Evolutionary conservation across 75 land plant species (phyloP).

Genomic region (Picea glauca): DNA sequence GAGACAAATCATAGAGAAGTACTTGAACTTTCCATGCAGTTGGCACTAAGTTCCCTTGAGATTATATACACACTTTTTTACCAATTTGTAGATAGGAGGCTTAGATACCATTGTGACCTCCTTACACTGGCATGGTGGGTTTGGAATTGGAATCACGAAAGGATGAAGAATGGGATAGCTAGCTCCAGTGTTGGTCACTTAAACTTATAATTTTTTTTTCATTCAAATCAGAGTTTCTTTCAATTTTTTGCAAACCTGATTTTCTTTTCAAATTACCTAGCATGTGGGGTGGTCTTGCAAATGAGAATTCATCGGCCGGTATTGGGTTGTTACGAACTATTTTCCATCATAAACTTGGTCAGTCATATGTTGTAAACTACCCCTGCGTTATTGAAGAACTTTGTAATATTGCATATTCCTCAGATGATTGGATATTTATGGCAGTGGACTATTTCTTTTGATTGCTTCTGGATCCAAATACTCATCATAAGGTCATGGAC

Average conservation of each 20-base stretch:
- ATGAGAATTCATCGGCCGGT: conserved; percentile 97
- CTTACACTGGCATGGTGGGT: conserved; percentile 97
- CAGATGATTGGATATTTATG: conserved; percentile 99
- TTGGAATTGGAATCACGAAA: conserved; percentile 96
- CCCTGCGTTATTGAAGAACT: conserved; percentile 78
- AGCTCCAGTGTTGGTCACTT: conserved; percentile 93
- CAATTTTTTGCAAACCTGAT: conserved; percentile 80
- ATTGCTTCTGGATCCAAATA: conserved; percentile 83
- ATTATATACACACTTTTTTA: conserved; percentile 92
- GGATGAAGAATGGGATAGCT: conserved; percentile 99
- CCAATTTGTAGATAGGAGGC: conserved; percentile 77
- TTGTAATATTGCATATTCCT: conserved; percentile 91
- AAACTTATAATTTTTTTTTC: conserved; percentile 89
- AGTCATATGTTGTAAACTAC: conserved; percentile 70
- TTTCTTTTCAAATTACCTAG: conserved; percentile 74
- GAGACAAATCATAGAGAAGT: conserved; percentile 81
- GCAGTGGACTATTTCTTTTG: conserved; percentile 92
- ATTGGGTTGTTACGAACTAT: conserved; percentile 89
- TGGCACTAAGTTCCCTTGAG: conserved; percentile 80
- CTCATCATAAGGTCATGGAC: conserved; percentile 80
- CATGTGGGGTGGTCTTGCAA: conserved; percentile 99
- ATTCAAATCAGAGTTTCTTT: conserved; percentile 71
- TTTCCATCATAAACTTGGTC: conserved; percentile 89
- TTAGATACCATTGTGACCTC: conserved; percentile 92
- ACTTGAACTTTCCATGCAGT: conserved; percentile 86